Percentiles rank a stretch among this genome's conserved stretches.
phyloP scores from a whole-genome alignment of 345 rosid genomes.

The Gossypium mustelinum region DNA sequence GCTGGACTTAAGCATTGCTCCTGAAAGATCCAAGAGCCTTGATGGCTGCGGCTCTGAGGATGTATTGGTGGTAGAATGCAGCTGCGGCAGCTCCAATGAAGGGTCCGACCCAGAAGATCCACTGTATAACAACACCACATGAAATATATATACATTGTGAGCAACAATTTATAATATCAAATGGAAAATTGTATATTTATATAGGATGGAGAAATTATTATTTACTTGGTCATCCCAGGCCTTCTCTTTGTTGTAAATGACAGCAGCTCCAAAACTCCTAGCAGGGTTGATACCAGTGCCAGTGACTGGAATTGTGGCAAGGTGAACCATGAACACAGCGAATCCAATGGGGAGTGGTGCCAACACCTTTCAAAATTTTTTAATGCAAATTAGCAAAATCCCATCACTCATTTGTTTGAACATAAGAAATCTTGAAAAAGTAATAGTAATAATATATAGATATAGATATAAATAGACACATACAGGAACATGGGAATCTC shows the following conservation, averaged over 20 bases:
- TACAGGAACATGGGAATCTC: constrained; percentile 81
- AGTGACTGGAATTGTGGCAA: constrained; percentile 86
- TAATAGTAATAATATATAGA: no score
- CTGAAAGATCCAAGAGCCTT: constrained; percentile 83
- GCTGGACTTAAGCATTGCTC: constrained; percentile 53
- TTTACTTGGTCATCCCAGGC: constrained; percentile 94
- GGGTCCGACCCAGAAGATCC: constrained; percentile 99
- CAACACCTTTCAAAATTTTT: constrained; percentile 49
- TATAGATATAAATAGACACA: not conserved
- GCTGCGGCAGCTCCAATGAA: constrained; percentile 79
- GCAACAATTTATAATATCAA: not conserved
- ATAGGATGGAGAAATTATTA: not conserved
- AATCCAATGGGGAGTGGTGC: constrained; percentile 97
- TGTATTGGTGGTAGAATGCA: constrained; percentile 69
- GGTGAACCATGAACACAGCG: constrained; percentile 95
- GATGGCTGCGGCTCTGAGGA: constrained; percentile 74
- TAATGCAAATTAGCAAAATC: not conserved
- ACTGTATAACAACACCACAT: constrained; percentile 32
- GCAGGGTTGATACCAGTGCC: constrained; percentile 98
- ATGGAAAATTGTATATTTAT: not conserved
- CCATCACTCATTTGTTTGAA: not conserved
- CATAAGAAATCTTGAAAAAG: no score
- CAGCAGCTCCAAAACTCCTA: constrained; percentile 96
- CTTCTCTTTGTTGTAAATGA: constrained; percentile 64
- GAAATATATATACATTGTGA: not conserved